phyloP scores from a whole-genome alignment of 2,329 filamentous ascomycete species.

The Sporothrix pseudoabietina region DNA sequence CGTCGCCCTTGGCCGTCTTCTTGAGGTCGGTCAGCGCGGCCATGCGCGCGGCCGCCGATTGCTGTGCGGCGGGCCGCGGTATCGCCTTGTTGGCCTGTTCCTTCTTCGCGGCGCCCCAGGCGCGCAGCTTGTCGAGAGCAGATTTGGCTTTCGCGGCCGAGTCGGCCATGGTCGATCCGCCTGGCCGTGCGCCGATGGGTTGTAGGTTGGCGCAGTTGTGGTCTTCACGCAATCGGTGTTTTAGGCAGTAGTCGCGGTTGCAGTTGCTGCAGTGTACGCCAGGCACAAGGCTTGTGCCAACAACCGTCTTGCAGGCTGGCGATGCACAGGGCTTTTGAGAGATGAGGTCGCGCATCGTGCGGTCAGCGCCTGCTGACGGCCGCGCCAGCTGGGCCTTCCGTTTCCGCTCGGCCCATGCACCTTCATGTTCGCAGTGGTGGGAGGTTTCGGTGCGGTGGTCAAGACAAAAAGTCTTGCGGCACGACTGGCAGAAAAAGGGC shows the following conservation, averaged over 20 bases:
- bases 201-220: constrained; percentile 80
- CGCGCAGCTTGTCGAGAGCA: constrained; percentile 74
- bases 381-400: constrained; percentile 57
- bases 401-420: constrained; percentile 63
- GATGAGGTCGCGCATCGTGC: constrained; percentile 56
- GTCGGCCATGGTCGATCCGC: constrained; percentile 44
- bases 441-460: constrained; percentile 87
- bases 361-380: constrained; percentile 57
- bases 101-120: constrained; percentile 78
- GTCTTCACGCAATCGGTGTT: constrained; percentile 75
- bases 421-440: constrained; percentile 67
- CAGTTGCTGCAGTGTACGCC: constrained; percentile 72
- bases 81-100: constrained; percentile 61
- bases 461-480: constrained; percentile 81
- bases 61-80: constrained; percentile 55
- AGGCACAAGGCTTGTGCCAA: constrained; percentile 68
- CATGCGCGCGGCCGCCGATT: constrained; percentile 62
- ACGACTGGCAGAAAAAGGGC: constrained; percentile 91
- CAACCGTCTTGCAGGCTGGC: constrained; percentile 66
- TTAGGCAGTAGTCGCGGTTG: constrained; percentile 74
- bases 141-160: constrained; percentile 67
- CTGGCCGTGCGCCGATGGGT: constrained; percentile 54
- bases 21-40: constrained; percentile 78
- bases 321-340: constrained; percentile 69
- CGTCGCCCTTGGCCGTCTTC: constrained; percentile 85